Evolutionary conservation across 495 filamentous ascomycete genomes (phyloP), one percentile per base, ranked within the genome.

Genomic region (Penicillium chermesinum): DNA sequence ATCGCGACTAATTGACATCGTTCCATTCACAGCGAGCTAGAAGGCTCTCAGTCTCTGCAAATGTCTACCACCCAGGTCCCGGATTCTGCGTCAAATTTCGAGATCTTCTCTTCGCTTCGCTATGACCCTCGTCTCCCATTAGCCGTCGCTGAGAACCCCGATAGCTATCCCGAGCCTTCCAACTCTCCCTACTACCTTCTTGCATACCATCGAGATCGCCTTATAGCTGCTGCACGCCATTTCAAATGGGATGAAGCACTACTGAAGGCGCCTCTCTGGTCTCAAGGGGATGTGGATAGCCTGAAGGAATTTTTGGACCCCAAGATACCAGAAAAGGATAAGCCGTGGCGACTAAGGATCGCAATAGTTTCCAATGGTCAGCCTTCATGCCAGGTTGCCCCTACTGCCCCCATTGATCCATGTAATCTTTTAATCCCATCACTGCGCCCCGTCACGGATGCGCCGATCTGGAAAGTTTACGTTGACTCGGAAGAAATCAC

Each of bases 101-200:
- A 75, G 33, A 70, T 91, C 51, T 85, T 89, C 48, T 82, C 87
- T 1, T 83, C 88, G 7, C 76, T 93, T 41, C 85, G 73, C 45
- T 90, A 85, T 63, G 89, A 96, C 54, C 82, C 80, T 7, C 53
- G 61, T 5, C 81, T 95, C 21, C 65, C 74, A 21, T 58, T 57
- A 19, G 63, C 58, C 3, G 63, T 73, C 52, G 30, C 43, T 17
- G 40, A 55, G 19, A 53, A 70, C 32, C 72, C 74, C 67, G 72
- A 78, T 36, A 50, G 59, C 42, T 68, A 61, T 41, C 63, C 66
- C 17, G 49, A 57, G 21, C 60, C 61, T 9, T 66, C 72, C 15
- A 50, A 71, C 15, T 82, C 79, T n/a, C 82, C 82, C 1, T 85
- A 93, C 58, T 96, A 95, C 69, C 87, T 96, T 71, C 77, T 95